Evolutionary conservation across 805 yeast species (phyloP).

Genomic region (Barnettozyma populi): DNA sequence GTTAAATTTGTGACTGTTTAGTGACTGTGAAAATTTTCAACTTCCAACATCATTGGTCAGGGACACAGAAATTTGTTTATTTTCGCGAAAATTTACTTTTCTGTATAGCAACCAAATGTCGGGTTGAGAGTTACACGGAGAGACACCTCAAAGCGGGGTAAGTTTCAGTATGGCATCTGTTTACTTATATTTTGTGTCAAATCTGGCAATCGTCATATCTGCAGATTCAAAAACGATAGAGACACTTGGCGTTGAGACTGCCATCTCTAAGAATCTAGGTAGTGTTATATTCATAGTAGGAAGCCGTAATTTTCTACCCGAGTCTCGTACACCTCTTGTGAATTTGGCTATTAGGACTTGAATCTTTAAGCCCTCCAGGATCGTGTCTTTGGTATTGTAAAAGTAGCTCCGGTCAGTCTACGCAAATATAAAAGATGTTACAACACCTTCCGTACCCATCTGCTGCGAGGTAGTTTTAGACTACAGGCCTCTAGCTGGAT

Average conservation of each 20-base stretch:
- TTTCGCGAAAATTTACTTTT: not conserved
- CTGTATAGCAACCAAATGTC: not conserved
- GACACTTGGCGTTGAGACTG: not conserved
- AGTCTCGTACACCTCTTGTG: no score
- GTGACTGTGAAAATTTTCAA: slow-evolving; percentile 29
- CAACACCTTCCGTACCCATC: no score
- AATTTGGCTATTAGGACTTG: no score
- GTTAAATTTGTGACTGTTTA: slow-evolving; percentile 23
- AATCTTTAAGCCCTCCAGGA: no score
- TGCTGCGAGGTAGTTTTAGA: no score
- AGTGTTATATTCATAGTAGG: no score
- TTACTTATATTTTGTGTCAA: not conserved
- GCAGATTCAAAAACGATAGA: not conserved
- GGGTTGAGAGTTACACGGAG: not conserved
- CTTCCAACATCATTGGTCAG: not conserved
- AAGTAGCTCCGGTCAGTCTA: no score
- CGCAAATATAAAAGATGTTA: no score
- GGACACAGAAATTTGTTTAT: not conserved
- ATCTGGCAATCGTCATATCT: not conserved
- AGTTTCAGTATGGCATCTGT: not conserved
- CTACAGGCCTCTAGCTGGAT: no score
- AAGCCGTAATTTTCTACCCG: no score
- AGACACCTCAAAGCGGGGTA: not conserved
- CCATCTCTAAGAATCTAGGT: no score
- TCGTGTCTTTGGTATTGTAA: no score